phyloP scores from a whole-genome alignment of 2,329 filamentous ascomycete genomes.

The Penicillium thymicola region DNA sequence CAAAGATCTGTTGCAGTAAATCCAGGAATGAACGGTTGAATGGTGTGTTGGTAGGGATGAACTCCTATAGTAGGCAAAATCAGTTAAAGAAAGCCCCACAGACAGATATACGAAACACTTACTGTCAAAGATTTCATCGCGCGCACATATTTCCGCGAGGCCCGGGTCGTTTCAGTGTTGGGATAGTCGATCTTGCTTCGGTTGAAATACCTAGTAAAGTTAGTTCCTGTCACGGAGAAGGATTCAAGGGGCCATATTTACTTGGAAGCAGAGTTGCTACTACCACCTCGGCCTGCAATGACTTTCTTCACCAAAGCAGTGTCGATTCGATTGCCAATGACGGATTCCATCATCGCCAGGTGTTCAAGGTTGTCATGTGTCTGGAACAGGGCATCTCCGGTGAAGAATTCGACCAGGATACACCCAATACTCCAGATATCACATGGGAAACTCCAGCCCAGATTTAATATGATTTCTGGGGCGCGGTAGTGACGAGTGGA shows the following conservation, averaged over 20 bases:
- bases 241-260: constrained; percentile 34
- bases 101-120: constrained; percentile 27
- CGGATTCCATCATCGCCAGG: constrained; percentile 66
- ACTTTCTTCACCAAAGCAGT: constrained; percentile 54
- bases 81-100: background rate
- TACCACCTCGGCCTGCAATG: constrained; percentile 47
- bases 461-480: constrained; percentile 64
- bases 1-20: constrained; percentile 60
- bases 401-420: constrained; percentile 67
- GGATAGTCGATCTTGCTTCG: constrained; percentile 61
- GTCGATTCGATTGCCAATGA: constrained; percentile 57
- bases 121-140: constrained; percentile 64
- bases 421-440: constrained; percentile 69
- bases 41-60: constrained; percentile 56
- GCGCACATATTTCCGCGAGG: constrained; percentile 64
- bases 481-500: constrained; percentile 65
- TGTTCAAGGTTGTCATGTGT: constrained; percentile 67
- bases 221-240: constrained; percentile 21
- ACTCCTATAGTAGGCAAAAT: constrained; percentile 50
- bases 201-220: constrained; percentile 52
- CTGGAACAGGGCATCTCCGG: constrained; percentile 65
- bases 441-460: constrained; percentile 66
- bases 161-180: constrained; percentile 59
- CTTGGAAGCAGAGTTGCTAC: constrained; percentile 55
- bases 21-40: constrained; percentile 65